A percentile compares a stretch with the other conserved stretches of the same genome.
Evolutionary conservation across 2,329 filamentous ascomycete genomes (phyloP).

Genomic region (Alternaria infectoria): DNA sequence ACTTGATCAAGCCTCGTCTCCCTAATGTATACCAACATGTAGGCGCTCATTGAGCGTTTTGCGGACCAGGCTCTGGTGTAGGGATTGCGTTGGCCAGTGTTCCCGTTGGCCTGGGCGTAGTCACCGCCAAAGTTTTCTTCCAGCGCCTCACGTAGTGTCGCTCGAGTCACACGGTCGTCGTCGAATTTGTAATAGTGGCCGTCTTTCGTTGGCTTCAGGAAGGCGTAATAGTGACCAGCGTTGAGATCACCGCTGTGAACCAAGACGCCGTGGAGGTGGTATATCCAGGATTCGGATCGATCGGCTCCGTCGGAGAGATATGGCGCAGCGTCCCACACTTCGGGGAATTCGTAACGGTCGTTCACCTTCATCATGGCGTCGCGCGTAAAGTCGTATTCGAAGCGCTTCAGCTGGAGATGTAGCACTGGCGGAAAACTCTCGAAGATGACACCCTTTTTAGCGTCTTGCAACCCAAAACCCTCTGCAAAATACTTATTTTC

Average conservation of each 20-base stretch:
- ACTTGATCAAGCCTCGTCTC: slow-evolving; percentile 85
- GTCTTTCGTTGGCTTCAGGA: slow-evolving; percentile 87
- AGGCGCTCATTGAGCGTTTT: slow-evolving; percentile 82
- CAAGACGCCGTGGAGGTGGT: slow-evolving; percentile 91
- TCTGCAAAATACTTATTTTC: slow-evolving; percentile 99
- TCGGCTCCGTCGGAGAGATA: slow-evolving; percentile 88
- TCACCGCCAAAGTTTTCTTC: slow-evolving; percentile 98
- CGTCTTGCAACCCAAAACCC: slow-evolving; percentile 90
- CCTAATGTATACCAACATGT: slow-evolving; percentile 98
- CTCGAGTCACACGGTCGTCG: slow-evolving; percentile 95
- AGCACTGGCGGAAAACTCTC: slow-evolving; percentile 92
- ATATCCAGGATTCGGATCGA: slow-evolving; percentile 85
- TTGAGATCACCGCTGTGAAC: slow-evolving; percentile 97
- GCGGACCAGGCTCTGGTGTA: slow-evolving; percentile 69
- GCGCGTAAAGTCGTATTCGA: slow-evolving; percentile 95
- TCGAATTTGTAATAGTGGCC: slow-evolving; percentile 97
- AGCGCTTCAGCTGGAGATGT: slow-evolving; percentile 93
- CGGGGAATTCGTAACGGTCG: slow-evolving; percentile 88
- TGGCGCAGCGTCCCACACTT: slow-evolving; percentile 80
- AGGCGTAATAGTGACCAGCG: slow-evolving; percentile 97
- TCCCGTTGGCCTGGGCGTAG: slow-evolving; percentile 67
- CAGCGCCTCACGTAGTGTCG: slow-evolving; percentile 86
- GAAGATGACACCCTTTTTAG: slow-evolving; percentile 97
- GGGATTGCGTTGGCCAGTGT: slow-evolving; percentile 65
- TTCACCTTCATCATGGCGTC: slow-evolving; percentile 99